A percentile compares a stretch with the other conserved stretches of the same genome.
Evolutionary conservation across 1,139 yeast genomes (phyloP).

Genomic region (Yamadazyma blattariae): DNA sequence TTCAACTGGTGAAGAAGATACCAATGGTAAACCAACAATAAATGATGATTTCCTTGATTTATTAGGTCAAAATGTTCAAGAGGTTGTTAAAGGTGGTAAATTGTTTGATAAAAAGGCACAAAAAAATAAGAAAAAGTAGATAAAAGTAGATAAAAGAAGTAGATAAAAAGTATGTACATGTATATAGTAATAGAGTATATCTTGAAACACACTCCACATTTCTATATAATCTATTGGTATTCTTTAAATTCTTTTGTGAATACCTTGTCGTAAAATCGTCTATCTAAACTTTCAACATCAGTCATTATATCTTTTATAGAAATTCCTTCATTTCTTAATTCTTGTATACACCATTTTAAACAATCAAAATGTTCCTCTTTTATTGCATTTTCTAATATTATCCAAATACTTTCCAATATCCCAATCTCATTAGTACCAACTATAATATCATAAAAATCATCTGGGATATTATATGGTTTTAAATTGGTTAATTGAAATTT

Average conservation of each 20-base stretch:
- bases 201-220: too few relatives aligned
- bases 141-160: neutral
- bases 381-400: constrained; percentile 20
- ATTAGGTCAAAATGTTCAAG: constrained; percentile 60
- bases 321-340: constrained; percentile 30
- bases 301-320: constrained; percentile 20
- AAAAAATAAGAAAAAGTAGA: constrained; percentile 16
- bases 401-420: constrained; percentile 4
- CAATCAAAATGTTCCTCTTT: constrained; percentile 21
- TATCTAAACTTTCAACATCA: constrained; percentile 1
- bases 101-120: constrained; percentile 50
- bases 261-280: constrained; percentile 1
- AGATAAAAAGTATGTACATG: constrained; percentile 16
- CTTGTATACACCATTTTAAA: constrained; percentile 31
- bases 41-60: constrained; percentile 57
- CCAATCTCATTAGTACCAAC: constrained; percentile 4
- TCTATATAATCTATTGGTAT: too few relatives aligned
- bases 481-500: neutral
- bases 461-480: constrained; percentile 8
- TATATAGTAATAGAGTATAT: constrained; percentile 9
- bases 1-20: constrained; percentile 9
- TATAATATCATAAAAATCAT: constrained; percentile 9
- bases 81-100: constrained; percentile 63
- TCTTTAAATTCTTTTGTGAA: constrained; percentile 2
- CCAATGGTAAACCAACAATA: constrained; percentile 13